Evolutionary conservation across 495 filamentous ascomycete genomes (phyloP).

Genomic region (Symbiotaphrina buchneri): DNA sequence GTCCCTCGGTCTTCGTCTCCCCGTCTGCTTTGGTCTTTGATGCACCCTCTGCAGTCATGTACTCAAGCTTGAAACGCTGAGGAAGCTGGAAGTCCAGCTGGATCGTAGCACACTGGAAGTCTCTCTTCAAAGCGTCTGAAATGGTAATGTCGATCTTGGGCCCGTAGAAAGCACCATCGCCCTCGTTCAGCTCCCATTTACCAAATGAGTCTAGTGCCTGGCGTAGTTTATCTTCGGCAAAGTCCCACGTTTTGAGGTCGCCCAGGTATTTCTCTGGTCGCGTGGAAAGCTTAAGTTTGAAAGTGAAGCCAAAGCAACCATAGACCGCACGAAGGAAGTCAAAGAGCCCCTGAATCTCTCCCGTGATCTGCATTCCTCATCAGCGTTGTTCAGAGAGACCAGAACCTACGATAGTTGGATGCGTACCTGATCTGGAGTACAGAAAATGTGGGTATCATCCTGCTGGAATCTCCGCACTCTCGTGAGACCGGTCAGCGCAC

Average conservation of each 20-base stretch:
- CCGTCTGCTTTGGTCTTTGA: slow-evolving; percentile 18
- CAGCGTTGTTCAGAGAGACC: background rate
- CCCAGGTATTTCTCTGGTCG: slow-evolving; percentile 85
- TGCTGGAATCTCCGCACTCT: slow-evolving; percentile 85
- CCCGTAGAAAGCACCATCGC: slow-evolving; percentile 94
- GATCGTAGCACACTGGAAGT: slow-evolving; percentile 87
- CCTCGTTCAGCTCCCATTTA: slow-evolving; percentile 73
- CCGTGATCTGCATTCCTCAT: slow-evolving; percentile 28
- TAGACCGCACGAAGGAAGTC: slow-evolving; percentile 73
- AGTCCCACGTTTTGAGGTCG: slow-evolving; percentile 67
- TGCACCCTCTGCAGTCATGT: slow-evolving; percentile 40
- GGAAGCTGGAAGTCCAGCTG: slow-evolving; percentile 94
- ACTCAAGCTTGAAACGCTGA: slow-evolving; percentile 63
- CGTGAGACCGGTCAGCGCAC: slow-evolving; percentile 74
- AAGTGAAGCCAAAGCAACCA: slow-evolving; percentile 79
- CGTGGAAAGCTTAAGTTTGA: slow-evolving; percentile 89
- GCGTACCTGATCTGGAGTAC: slow-evolving; percentile 45
- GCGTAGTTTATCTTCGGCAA: slow-evolving; percentile 58
- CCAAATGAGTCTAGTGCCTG: slow-evolving; percentile 59
- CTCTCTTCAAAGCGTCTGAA: slow-evolving; percentile 51
- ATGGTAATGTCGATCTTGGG: slow-evolving; percentile 92
- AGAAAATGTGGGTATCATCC: slow-evolving; percentile 91
- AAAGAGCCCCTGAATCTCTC: slow-evolving; percentile 72
- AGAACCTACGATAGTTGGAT: background rate
- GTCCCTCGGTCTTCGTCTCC: slow-evolving; percentile 13